phyloP scores from a whole-genome alignment of 1,139 yeast genomes.

The Zygotorulaspora mrakii region DNA sequence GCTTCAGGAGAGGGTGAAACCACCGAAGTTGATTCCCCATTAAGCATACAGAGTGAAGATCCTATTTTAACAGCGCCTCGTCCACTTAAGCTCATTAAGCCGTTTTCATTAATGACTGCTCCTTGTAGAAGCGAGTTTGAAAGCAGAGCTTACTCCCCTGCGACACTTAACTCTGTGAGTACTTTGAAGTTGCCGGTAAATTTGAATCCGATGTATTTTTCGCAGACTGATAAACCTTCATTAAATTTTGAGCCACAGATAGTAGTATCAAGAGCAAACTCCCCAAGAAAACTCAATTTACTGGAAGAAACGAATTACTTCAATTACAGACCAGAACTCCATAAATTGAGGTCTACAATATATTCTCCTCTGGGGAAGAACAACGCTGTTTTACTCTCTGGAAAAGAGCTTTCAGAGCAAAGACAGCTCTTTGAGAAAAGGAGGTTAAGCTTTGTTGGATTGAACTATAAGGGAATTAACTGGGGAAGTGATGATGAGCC shows the following conservation, averaged over 20 bases:
- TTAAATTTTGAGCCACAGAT: constrained; percentile 4
- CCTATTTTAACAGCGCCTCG: constrained; percentile 10
- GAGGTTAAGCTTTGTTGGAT: constrained; percentile 23
- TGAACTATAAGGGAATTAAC: constrained; percentile 20
- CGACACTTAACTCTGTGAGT: not conserved
- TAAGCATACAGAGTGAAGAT: constrained; percentile 5
- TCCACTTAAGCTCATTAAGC: constrained; percentile 5
- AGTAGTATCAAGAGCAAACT: constrained; percentile 3
- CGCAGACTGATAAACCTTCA: constrained; percentile 7
- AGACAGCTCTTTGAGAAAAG: constrained; percentile 20
- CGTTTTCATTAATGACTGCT: not conserved
- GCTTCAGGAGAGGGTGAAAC: not conserved
- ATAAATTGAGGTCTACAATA: constrained; percentile 23
- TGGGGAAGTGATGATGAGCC: constrained; percentile 29
- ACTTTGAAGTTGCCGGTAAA: constrained; percentile 11
- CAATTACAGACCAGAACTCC: constrained; percentile 19
- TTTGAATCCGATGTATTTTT: constrained; percentile 10
- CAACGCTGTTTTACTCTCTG: constrained; percentile 14
- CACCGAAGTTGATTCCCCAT: not conserved
- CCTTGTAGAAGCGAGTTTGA: not conserved
- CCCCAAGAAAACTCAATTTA: constrained; percentile 9
- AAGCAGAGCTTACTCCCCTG: not conserved
- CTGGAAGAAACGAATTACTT: constrained; percentile 20
- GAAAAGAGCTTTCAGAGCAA: constrained; percentile 16
- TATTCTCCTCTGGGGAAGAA: constrained; percentile 22